These are phyloP conservation scores for Monosporascus sp. DNA, from an alignment of 2,329 filamentous ascomycete species.

Conservation along the genomic window DNA sequence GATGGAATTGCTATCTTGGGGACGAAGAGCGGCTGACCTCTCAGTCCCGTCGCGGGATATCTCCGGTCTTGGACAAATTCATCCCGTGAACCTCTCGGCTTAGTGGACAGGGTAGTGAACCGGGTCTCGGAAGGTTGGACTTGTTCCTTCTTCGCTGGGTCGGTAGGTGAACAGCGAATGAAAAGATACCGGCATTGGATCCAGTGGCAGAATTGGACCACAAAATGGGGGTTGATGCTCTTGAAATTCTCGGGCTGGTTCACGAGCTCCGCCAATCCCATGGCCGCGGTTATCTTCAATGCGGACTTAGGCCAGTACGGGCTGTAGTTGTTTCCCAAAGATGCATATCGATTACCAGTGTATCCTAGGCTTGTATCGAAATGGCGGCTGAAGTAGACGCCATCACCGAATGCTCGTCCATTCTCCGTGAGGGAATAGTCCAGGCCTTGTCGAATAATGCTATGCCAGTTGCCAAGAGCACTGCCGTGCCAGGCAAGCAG, in stretches of 20 bases:
- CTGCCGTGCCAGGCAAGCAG: constrained; percentile 89
- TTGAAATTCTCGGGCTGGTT: constrained; percentile 64
- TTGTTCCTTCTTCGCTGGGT: neutral
- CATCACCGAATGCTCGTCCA: constrained; percentile 70
- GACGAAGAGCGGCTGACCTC: constrained; percentile 17
- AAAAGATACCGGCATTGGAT: constrained; percentile 87
- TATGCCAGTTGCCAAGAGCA: constrained; percentile 74
- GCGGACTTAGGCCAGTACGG: constrained; percentile 60
- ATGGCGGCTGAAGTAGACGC: constrained; percentile 70
- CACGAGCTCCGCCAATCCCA: constrained; percentile 82
- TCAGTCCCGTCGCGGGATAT: constrained; percentile 10
- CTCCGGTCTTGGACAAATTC: constrained; percentile 19
- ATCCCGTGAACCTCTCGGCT: neutral
- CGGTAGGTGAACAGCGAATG: constrained; percentile 22
- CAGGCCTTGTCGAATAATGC: constrained; percentile 77
- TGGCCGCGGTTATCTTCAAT: constrained; percentile 51
- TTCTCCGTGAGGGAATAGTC: constrained; percentile 59
- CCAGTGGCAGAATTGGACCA: constrained; percentile 75
- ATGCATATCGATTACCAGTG: constrained; percentile 9
- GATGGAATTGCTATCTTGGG: constrained; percentile 29
- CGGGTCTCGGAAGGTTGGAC: too few relatives aligned
- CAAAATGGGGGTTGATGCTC: constrained; percentile 54
- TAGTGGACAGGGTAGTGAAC: neutral
- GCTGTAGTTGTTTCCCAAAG: neutral
- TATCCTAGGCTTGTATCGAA: constrained; percentile 55